Evolutionary conservation across 2,329 filamentous ascomycete genomes (phyloP), one percentile per base, ranked within the genome.

Genomic region (Paecilomyces niveus): DNA sequence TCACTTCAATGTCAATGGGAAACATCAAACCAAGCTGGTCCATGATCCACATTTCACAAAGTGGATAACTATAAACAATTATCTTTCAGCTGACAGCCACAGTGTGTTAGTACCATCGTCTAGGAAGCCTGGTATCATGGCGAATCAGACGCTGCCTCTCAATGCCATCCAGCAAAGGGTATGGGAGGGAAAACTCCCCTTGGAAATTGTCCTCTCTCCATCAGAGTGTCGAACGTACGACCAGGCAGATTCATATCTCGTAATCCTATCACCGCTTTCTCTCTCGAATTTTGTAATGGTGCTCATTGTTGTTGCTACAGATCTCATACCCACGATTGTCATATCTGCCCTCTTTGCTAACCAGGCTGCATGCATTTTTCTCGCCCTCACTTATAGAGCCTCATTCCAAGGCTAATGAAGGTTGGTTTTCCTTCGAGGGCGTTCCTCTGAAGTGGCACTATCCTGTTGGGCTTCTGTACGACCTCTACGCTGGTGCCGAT

Each of bases 371-470:
- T 63, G 75, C 78, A 54, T 89, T 89, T 76, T 90, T 89, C 69
- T 67, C 75, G 1, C 64, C 77, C 13, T 80, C 72, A 26, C 72
- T 89, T 39, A 88, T 88, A 64, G 77, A 86, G 62, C 80, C 85
- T 3, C 74, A 80, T 51, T 75, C 81, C 9, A 63, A 75, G 2
- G 68, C 80, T 7, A 76, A 82, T 59, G 75, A 83, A 51, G 81
- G 83, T 21, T 87, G 85, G 83, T 83, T 90, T 62, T 85, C 83
- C 1, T 87, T 85, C 67, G 85, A 90, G 69, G 81, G 79, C 13
- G 86, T 90, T 15, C 83, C 85, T 2, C 71, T 90, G 62, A 89
- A 88, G 76, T 88, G 86, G 85, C 87, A 90, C 67, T 86, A 88
- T 60, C 87, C 88, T 0, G 70, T 88, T 10, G 88, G 88, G 1